A percentile compares a stretch with the other conserved stretches of the same genome.
These are phyloP conservation scores for Sarocladium brachiariae DNA, from an alignment of 2,329 filamentous ascomycete species.

Conservation along the genomic window DNA sequence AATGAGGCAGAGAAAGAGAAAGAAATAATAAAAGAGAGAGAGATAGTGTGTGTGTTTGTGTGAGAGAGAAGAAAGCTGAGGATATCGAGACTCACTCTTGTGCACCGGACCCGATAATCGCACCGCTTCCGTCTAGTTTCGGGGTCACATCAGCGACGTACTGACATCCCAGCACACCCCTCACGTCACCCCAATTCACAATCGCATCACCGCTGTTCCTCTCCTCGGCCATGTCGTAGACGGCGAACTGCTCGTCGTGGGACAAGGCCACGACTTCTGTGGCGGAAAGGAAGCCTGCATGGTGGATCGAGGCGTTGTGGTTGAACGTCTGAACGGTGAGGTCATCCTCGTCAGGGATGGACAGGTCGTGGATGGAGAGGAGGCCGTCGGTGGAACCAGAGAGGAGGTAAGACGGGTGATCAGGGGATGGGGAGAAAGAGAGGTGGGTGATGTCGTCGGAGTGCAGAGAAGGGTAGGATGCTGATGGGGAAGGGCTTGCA, in stretches of 20 bases:
- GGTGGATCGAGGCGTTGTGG: constrained; percentile 67
- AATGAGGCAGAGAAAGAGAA: neutral
- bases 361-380: constrained; percentile 68
- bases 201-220: constrained; percentile 51
- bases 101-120: constrained; percentile 57
- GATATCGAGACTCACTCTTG: constrained; percentile 64
- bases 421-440: constrained; percentile 47
- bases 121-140: constrained; percentile 51
- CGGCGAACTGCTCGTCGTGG: constrained; percentile 70
- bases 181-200: constrained; percentile 60
- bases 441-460: constrained; percentile 60
- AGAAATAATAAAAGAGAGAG: constrained; percentile 12
- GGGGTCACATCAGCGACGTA: constrained; percentile 64
- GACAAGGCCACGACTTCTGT: constrained; percentile 65
- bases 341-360: constrained; percentile 67
- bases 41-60: no score
- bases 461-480: constrained; percentile 58
- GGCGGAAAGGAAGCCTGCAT: constrained; percentile 60
- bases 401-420: constrained; percentile 52
- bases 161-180: constrained; percentile 59
- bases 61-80: no score
- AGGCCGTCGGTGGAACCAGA: constrained; percentile 76
- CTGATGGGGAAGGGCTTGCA: constrained; percentile 35
- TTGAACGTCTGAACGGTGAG: constrained; percentile 73
- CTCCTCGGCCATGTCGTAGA: constrained; percentile 63